A percentile compares a stretch with the other conserved stretches of the same genome.
phyloP scores from a whole-genome alignment of 768 basidiomycete species.

The Lactarius deliciosus region DNA sequence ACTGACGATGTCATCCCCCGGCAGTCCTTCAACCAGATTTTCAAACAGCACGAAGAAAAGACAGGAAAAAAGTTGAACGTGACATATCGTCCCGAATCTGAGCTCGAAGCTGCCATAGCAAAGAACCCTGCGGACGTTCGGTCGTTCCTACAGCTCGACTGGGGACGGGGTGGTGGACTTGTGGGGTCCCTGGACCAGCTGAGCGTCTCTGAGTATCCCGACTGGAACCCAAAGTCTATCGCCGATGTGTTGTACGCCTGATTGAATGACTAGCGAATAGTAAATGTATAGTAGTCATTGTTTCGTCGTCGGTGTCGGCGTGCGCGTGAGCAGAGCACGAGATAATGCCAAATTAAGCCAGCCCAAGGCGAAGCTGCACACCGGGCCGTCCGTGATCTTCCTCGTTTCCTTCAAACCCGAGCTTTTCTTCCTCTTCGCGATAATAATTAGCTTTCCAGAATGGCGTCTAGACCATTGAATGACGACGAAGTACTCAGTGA shows the following conservation, averaged over 20 bases:
- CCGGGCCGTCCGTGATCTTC: background rate
- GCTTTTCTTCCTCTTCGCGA: background rate
- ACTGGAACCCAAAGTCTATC: constrained; percentile 27
- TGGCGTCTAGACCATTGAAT: constrained; percentile 78
- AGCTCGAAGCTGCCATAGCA: constrained; percentile 22
- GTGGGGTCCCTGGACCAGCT: constrained; percentile 15
- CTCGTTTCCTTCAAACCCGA: background rate
- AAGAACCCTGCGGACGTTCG: constrained; percentile 10
- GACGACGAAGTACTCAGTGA: constrained; percentile 95
- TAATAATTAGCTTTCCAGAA: constrained; percentile 33
- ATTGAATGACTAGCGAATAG: background rate
- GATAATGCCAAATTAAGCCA: background rate
- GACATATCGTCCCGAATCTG: constrained; percentile 12
- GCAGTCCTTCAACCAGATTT: constrained; percentile 30
- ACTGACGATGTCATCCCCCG: background rate
- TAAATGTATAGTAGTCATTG: background rate
- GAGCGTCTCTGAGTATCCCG: constrained; percentile 24
- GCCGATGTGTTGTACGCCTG: constrained; percentile 12
- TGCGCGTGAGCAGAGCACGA: background rate
- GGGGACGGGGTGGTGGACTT: constrained; percentile 23
- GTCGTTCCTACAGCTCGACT: constrained; percentile 15
- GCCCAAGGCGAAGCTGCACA: background rate
- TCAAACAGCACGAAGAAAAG: constrained; percentile 21
- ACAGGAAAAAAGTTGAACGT: constrained; percentile 29
- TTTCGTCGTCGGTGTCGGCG: too few relatives aligned